Evolutionary conservation across 257 asterid species (phyloP).

Genomic region (Solanum piurae): DNA sequence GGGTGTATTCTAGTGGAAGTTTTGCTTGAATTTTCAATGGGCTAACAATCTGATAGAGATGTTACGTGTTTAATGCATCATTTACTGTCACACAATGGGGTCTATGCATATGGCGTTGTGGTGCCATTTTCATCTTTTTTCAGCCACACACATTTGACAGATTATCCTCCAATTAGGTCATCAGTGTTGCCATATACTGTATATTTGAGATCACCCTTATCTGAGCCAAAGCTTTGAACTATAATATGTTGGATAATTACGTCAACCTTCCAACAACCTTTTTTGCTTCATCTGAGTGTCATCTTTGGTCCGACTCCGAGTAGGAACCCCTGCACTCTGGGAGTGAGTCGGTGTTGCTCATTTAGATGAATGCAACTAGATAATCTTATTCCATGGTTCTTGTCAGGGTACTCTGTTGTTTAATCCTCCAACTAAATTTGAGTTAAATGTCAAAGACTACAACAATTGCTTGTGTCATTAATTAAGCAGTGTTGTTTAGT

Average conservation of each 20-base stretch:
- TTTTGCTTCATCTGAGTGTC: not conserved
- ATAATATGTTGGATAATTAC: not conserved
- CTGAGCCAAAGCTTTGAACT: not conserved
- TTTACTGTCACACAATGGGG: not conserved
- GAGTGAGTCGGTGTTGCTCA: not conserved
- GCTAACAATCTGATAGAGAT: not conserved
- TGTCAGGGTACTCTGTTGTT: not conserved
- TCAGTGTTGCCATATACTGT: not conserved
- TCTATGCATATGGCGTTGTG: not conserved
- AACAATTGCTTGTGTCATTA: not conserved
- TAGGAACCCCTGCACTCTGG: not conserved
- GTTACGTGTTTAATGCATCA: not conserved
- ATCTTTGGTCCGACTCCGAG: not conserved
- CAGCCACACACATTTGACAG: not conserved
- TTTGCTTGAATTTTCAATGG: not conserved
- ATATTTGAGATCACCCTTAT: not conserved
- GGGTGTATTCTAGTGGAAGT: not conserved
- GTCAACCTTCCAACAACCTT: not conserved
- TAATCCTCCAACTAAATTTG: not conserved
- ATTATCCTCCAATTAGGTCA: not conserved
- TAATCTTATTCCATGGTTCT: not conserved
- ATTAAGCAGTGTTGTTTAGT: not conserved
- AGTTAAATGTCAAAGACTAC: not conserved
- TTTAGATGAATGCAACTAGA: not conserved
- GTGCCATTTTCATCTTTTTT: not conserved